Conservation (phyloP, 495 filamentous ascomycete species). For the Trichoderma asperelloides region DNA sequence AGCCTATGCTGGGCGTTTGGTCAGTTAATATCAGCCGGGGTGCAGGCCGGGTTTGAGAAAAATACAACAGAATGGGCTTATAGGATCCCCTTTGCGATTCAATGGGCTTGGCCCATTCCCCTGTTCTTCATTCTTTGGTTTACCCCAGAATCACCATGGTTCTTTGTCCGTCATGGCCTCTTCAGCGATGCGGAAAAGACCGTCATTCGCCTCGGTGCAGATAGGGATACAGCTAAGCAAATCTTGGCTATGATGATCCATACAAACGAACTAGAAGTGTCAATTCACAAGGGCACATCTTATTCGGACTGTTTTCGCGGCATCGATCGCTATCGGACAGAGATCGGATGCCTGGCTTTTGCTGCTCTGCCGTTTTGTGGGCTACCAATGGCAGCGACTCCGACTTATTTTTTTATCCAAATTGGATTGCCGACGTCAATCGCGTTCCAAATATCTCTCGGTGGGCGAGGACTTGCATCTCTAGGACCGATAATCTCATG, state of each 20-base stretch:
- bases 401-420: conserved; percentile 57
- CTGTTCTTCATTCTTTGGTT: conserved; percentile 49
- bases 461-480: not conserved
- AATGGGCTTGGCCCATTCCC: conserved; percentile 47
- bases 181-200: conserved; percentile 36
- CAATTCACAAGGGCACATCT: conserved; percentile 41
- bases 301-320: conserved; percentile 55
- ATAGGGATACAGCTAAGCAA: not conserved
- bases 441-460: conserved; percentile 23
- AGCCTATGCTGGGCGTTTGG: conserved; percentile 65
- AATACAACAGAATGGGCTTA: conserved; percentile 62
- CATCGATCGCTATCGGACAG: conserved; percentile 51
- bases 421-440: conserved; percentile 53
- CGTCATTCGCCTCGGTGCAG: conserved; percentile 45
- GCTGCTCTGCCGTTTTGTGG: conserved; percentile 46
- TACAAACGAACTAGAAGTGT: conserved; percentile 52
- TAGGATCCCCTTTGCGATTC: conserved; percentile 53
- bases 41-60: conserved; percentile 40
- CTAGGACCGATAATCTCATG: not conserved
- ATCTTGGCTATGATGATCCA: conserved; percentile 59
- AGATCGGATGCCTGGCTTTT: conserved; percentile 45
- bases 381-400: conserved; percentile 37
- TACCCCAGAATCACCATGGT: conserved; percentile 66
- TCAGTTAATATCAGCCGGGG: conserved; percentile 54
- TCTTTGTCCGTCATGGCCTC: conserved; percentile 53